These are phyloP conservation scores for Perilla frutescens DNA, from an alignment of 257 asterid genomes.

Conservation along the genomic window DNA sequence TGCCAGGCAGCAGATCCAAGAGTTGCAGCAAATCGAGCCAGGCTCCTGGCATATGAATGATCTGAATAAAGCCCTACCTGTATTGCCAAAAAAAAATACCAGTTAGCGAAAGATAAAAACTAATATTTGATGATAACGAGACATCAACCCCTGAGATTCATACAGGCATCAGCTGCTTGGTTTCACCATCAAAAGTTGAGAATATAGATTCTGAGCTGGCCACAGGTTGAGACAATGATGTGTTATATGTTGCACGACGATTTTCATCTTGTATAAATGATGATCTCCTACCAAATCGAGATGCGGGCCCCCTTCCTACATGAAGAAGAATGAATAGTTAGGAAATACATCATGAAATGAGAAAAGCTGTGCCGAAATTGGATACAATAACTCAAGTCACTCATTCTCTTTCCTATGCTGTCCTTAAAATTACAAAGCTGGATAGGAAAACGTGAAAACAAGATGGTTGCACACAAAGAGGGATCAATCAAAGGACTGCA, in stretches of 20 bases:
- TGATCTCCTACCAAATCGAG: constrained; percentile 69
- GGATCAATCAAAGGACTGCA: constrained; percentile 1
- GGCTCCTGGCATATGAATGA: constrained; percentile 91
- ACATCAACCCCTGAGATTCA: constrained; percentile 33
- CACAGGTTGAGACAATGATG: constrained; percentile 53
- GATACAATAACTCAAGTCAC: not conserved
- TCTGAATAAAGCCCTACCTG: constrained; percentile 96
- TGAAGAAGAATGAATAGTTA: constrained; percentile 28
- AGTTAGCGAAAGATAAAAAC: constrained; percentile 14
- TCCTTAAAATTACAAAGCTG: constrained; percentile 5
- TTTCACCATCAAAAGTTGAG: constrained; percentile 88
- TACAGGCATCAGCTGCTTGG: constrained; percentile 92
- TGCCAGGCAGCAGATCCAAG: constrained; percentile 93
- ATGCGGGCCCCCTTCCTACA: constrained; percentile 61
- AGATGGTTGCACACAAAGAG: not conserved
- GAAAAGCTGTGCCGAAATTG: constrained; percentile 2
- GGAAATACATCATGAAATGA: constrained; percentile 11
- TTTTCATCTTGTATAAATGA: constrained; percentile 62
- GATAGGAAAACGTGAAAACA: constrained; percentile 8
- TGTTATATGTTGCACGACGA: constrained; percentile 77
- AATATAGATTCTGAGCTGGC: constrained; percentile 64
- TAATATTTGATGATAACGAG: constrained; percentile 16
- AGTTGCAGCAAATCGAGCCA: constrained; percentile 87
- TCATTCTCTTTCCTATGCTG: not conserved
- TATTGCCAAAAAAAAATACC: constrained; percentile 29